These are phyloP conservation scores for Salvia splendens DNA, from an alignment of 257 asterid genomes.

Conservation along the genomic window DNA sequence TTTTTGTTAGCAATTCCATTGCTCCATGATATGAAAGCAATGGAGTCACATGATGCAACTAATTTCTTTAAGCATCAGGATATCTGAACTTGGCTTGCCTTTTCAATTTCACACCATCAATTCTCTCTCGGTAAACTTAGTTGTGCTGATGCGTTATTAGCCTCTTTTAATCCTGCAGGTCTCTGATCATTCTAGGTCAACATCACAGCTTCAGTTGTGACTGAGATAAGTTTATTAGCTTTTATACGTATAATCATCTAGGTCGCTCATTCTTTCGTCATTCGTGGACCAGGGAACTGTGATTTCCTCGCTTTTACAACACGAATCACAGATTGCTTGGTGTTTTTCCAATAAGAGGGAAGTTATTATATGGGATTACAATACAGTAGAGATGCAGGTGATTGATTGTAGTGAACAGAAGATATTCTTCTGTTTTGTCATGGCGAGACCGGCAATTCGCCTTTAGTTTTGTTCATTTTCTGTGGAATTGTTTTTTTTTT, in stretches of 20 bases:
- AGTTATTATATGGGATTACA: slow-evolving; percentile 23
- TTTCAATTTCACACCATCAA: too few species aligned
- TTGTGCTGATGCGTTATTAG: not conserved
- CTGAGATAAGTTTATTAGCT: slow-evolving; percentile 35
- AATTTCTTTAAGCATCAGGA: too few species aligned
- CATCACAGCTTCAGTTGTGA: slow-evolving; percentile 34
- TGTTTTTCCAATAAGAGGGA: slow-evolving; percentile 38
- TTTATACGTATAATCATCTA: slow-evolving; percentile 32
- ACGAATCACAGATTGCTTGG: slow-evolving; percentile 51
- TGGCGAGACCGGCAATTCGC: slow-evolving; percentile 21
- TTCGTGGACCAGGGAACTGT: slow-evolving; percentile 60
- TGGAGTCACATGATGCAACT: too few species aligned
- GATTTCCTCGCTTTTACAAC: slow-evolving; percentile 48
- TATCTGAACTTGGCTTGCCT: too few species aligned
- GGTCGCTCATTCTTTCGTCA: slow-evolving; percentile 49
- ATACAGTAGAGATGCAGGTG: slow-evolving; percentile 29
- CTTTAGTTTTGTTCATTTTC: too few species aligned
- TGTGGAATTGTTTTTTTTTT: slow-evolving; percentile 12
- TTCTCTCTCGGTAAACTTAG: too few species aligned
- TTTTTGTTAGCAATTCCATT: too few species aligned
- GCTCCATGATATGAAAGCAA: too few species aligned
- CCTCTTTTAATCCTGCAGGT: slow-evolving; percentile 41
- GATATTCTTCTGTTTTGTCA: slow-evolving; percentile 23
- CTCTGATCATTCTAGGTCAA: slow-evolving; percentile 28
- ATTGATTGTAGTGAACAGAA: slow-evolving; percentile 25